A percentile compares a stretch with the other conserved stretches of the same genome.
These are phyloP conservation scores for Yarrowia keelungensis DNA, from an alignment of 805 yeast species.

Conservation along the genomic window DNA sequence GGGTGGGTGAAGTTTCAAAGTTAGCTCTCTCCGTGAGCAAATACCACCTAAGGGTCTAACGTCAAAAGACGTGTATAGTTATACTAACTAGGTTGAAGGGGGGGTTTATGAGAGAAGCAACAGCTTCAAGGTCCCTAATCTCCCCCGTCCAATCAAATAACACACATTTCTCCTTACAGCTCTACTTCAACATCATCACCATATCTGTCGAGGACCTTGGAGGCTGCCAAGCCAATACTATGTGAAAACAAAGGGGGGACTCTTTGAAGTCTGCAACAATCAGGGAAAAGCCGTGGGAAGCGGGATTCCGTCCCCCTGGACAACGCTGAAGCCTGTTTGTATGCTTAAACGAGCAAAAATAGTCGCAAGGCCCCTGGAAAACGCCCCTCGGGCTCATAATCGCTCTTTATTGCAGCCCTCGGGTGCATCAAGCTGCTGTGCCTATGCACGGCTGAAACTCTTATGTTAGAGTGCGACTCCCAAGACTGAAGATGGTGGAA, in stretches of 20 bases:
- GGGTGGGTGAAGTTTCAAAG: no score
- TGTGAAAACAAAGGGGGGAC: not conserved
- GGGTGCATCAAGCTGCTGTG: constrained; percentile 1
- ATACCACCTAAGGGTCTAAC: no score
- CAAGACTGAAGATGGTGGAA: no score
- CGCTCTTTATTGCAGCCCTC: constrained; percentile 8
- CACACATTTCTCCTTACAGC: no score
- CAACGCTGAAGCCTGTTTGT: not conserved
- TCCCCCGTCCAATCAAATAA: no score
- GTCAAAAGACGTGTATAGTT: no score
- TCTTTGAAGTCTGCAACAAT: not conserved
- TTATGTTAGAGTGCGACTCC: not conserved
- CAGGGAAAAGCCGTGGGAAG: not conserved
- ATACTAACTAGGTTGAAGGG: no score
- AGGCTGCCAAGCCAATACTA: constrained; percentile 35
- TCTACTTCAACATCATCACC: not conserved
- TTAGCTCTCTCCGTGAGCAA: no score
- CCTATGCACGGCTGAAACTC: constrained; percentile 20
- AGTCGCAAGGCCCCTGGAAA: not conserved
- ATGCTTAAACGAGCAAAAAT: constrained; percentile 13
- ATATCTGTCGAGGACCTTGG: constrained; percentile 14
- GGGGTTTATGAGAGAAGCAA: no score
- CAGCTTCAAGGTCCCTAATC: no score
- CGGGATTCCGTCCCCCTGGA: not conserved
- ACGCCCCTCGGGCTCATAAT: not conserved